Conservation (phyloP, 2,329 filamentous ascomycete species). For the Fusarium piperis region DNA sequence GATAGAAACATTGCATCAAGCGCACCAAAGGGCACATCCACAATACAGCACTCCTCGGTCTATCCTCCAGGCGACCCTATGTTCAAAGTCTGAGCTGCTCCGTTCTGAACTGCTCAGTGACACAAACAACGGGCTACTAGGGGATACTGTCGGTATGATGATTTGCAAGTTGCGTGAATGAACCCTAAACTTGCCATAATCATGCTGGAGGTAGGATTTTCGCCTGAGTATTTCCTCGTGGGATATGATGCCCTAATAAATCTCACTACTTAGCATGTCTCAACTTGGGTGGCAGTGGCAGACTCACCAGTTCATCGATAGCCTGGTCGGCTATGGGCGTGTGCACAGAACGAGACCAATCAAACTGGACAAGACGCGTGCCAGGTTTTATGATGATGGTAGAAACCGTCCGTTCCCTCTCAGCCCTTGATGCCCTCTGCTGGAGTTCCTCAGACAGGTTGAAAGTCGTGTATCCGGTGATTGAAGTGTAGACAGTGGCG, state of each 20-base stretch:
- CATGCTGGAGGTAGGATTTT: background rate
- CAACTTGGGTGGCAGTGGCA: background rate
- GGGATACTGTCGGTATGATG: background rate
- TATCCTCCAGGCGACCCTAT: background rate
- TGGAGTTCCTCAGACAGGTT: background rate
- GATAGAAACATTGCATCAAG: no score
- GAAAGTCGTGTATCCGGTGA: background rate
- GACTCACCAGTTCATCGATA: constrained; percentile 1
- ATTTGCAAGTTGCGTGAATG: background rate
- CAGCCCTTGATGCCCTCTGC: background rate
- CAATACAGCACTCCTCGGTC: background rate
- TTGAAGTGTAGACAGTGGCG: background rate
- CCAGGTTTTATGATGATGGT: background rate
- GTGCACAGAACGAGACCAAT: background rate
- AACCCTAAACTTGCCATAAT: background rate
- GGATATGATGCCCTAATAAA: background rate
- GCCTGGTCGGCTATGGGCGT: background rate
- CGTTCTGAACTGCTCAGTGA: background rate
- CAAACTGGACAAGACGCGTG: background rate
- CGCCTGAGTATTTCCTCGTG: background rate
- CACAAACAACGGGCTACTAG: background rate
- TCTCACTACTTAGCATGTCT: background rate
- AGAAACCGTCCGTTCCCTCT: background rate
- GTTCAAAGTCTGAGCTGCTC: background rate
- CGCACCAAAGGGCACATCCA: no score